phyloP scores from a whole-genome alignment of 768 basidiomycete genomes.

The Termitomyces sp. region DNA sequence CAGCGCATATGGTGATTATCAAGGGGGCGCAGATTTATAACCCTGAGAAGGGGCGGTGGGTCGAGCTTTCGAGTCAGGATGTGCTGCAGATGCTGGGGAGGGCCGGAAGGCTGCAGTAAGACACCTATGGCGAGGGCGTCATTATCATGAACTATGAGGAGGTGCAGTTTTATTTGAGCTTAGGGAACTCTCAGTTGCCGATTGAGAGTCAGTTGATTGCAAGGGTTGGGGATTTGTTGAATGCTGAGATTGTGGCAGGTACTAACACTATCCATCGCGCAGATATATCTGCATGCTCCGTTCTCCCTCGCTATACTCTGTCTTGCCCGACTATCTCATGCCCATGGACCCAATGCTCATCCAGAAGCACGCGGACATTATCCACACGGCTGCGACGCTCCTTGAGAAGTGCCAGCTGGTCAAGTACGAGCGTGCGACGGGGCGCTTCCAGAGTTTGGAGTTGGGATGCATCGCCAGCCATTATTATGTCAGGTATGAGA shows the following conservation, averaged over 20 bases:
- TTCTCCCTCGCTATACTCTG: constrained; percentile 80
- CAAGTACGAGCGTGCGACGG: constrained; percentile 88
- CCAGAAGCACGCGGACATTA: constrained; percentile 92
- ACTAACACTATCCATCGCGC: constrained; percentile 23
- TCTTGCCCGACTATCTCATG: constrained; percentile 79
- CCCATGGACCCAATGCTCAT: constrained; percentile 68
- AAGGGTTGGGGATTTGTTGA: constrained; percentile 91
- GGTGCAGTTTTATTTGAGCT: constrained; percentile 91
- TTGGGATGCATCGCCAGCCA: constrained; percentile 92
- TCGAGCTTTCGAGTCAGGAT: constrained; percentile 91
- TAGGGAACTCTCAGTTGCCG: constrained; percentile 95
- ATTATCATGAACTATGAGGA: constrained; percentile 98
- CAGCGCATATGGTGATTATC: constrained; percentile 97
- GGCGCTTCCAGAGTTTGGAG: constrained; percentile 89
- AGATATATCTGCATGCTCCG: constrained; percentile 96
- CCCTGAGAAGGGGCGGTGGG: constrained; percentile 97
- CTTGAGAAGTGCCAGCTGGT: constrained; percentile 92
- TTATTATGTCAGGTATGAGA: constrained; percentile 92
- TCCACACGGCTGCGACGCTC: constrained; percentile 87
- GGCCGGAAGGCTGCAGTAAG: constrained; percentile 95
- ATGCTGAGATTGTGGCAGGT: constrained; percentile 95
- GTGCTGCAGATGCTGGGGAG: constrained; percentile 98
- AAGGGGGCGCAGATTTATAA: constrained; percentile 99
- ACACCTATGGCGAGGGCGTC: constrained; percentile 95
- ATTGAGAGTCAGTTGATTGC: constrained; percentile 95